These are phyloP conservation scores for Suhomyces coccinellae DNA, from an alignment of 1,139 yeast genomes.

Conservation along the genomic window DNA sequence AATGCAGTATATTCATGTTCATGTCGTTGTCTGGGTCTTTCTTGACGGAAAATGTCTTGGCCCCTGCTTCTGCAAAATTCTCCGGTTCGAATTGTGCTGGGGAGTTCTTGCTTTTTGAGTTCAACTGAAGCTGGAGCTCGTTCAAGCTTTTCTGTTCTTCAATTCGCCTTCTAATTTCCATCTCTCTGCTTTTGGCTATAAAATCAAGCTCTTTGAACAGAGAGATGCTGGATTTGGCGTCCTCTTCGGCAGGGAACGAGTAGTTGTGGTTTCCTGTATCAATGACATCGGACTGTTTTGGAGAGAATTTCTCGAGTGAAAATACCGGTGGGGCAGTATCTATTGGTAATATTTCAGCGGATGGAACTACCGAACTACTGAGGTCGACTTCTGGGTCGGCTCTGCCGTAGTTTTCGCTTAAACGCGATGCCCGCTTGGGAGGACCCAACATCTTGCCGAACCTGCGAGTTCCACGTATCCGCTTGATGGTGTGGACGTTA, in stretches of 20 bases:
- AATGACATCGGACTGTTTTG: conserved; percentile 8
- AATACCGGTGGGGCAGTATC: conserved; percentile 17
- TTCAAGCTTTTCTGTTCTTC: conserved; percentile 27
- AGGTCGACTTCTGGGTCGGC: conserved; percentile 3
- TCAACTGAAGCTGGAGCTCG: conserved; percentile 16
- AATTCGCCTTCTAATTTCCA: conserved; percentile 28
- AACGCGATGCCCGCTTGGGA: conserved; percentile 37
- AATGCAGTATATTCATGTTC: neutral
- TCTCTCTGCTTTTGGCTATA: conserved; percentile 25
- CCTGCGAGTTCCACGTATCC: conserved; percentile 33
- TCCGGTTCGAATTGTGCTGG: neutral
- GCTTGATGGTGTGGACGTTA: conserved; percentile 23
- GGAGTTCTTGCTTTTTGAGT: neutral
- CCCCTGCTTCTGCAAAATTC: neutral
- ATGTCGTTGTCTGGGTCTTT: conserved; percentile 1
- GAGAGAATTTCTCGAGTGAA: conserved; percentile 17
- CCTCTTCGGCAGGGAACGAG: neutral
- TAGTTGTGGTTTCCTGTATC: neutral
- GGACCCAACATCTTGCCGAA: conserved; percentile 43
- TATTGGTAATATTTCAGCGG: neutral
- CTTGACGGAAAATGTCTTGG: neutral
- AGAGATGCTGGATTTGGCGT: neutral
- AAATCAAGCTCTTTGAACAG: neutral
- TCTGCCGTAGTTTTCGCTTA: conserved; percentile 16
- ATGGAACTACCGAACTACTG: neutral